Evolutionary conservation across 768 basidiomycete genomes (phyloP).

Genomic region (Serendipita vermifera): DNA sequence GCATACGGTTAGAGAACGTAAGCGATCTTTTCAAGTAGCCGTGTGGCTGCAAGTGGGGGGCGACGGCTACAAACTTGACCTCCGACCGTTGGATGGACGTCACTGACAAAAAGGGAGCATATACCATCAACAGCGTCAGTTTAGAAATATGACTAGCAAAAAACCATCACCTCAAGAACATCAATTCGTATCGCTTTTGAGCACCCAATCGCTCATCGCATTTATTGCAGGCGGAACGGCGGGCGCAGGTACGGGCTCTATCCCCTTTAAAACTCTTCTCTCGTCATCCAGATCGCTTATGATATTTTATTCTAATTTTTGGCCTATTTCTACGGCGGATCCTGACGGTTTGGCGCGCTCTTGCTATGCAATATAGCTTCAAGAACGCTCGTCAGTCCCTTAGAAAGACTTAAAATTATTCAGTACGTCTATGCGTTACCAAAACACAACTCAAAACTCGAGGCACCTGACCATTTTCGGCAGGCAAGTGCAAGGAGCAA

Average conservation of each 20-base stretch:
- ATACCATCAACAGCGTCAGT: no score
- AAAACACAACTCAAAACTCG: neutral
- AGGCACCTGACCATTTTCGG: slow-evolving; percentile 7
- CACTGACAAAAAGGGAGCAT: no score
- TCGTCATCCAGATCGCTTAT: neutral
- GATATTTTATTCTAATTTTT: slow-evolving; percentile 1
- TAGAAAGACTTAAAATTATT: slow-evolving; percentile 93
- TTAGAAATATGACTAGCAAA: no score
- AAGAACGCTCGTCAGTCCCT: slow-evolving; percentile 80
- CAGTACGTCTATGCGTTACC: slow-evolving; percentile 43
- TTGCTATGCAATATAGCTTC: slow-evolving; percentile 38
- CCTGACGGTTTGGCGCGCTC: no score
- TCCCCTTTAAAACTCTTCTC: neutral
- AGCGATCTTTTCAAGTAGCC: no score
- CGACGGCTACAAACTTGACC: no score
- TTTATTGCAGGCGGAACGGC: slow-evolving; percentile 44
- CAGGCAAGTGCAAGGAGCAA: slow-evolving; percentile 72
- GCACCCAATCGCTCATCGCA: neutral
- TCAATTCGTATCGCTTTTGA: neutral
- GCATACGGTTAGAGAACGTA: no score
- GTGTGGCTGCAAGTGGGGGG: no score
- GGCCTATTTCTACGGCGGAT: neutral
- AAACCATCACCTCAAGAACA: no score
- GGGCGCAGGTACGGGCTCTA: slow-evolving; percentile 26
- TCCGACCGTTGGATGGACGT: no score